These are phyloP conservation scores for Eimeria sp. DNA, from an alignment of 169 alveolate genomes.

Conservation along the genomic window DNA sequence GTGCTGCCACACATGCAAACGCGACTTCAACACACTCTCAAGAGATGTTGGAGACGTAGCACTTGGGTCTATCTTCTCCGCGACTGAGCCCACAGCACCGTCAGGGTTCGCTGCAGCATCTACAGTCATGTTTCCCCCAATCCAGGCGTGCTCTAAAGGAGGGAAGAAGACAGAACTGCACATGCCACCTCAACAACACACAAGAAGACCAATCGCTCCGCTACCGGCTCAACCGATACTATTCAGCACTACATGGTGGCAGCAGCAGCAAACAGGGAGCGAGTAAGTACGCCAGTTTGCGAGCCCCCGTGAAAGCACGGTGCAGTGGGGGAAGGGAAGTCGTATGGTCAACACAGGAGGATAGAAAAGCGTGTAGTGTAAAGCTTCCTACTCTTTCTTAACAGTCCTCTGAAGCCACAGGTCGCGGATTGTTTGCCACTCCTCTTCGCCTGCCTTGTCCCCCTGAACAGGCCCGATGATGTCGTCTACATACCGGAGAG, in stretches of 20 bases:
- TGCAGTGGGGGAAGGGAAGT: background rate
- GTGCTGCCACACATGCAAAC: conserved; percentile 78
- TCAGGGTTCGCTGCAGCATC: background rate
- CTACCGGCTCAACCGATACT: background rate
- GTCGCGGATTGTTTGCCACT: conserved; percentile 31
- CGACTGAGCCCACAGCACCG: background rate
- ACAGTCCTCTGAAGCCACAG: conserved; percentile 32
- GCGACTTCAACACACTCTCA: background rate
- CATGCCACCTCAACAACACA: background rate
- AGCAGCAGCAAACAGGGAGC: background rate
- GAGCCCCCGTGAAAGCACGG: background rate
- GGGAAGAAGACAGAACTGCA: conserved; percentile 59
- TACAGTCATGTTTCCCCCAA: background rate
- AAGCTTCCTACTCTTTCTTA: conserved; percentile 21
- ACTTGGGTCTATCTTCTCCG: background rate
- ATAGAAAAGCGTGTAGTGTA: background rate
- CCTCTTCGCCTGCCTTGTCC: conserved; percentile 54
- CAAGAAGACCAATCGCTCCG: background rate
- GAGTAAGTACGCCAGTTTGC: background rate
- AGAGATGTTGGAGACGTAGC: background rate
- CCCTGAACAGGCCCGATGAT: conserved; percentile 67
- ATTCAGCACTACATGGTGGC: background rate
- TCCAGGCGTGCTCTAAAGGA: conserved; percentile 56
- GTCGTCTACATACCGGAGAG: conserved; percentile 43
- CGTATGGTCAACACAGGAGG: background rate